Evolutionary conservation across 306 rosid genomes (phyloP).

Genomic region (Fragaria ananassa): DNA sequence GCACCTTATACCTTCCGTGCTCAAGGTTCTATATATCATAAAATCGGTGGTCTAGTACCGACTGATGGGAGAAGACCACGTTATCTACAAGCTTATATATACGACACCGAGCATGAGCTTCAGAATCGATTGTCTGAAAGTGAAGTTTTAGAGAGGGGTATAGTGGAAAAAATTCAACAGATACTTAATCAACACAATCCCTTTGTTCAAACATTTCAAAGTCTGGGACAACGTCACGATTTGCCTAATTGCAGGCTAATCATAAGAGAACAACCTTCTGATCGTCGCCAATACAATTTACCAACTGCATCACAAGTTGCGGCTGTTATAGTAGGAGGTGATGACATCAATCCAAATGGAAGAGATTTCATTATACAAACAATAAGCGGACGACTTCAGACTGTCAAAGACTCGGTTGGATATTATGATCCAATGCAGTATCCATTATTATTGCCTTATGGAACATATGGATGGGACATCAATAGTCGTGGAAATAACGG

Average conservation of each 20-base stretch:
- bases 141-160: background rate
- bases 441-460: background rate
- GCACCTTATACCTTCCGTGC: background rate
- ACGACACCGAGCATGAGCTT: background rate
- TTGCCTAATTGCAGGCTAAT: background rate
- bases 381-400: background rate
- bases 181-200: background rate
- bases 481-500: background rate
- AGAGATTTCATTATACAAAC: background rate
- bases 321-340: background rate
- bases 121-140: background rate
- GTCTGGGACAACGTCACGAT: background rate
- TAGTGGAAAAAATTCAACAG: background rate
- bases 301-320: background rate
- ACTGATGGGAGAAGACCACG: background rate
- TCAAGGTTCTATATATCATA: conserved; percentile 1
- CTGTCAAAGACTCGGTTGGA: background rate
- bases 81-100: background rate
- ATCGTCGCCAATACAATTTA: background rate
- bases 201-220: background rate
- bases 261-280: background rate
- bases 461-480: background rate
- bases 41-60: background rate
- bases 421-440: background rate
- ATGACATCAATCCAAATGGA: background rate